These are phyloP conservation scores for Exserohilum rostratum DNA, from an alignment of 2,329 filamentous ascomycete genomes.

Conservation along the genomic window DNA sequence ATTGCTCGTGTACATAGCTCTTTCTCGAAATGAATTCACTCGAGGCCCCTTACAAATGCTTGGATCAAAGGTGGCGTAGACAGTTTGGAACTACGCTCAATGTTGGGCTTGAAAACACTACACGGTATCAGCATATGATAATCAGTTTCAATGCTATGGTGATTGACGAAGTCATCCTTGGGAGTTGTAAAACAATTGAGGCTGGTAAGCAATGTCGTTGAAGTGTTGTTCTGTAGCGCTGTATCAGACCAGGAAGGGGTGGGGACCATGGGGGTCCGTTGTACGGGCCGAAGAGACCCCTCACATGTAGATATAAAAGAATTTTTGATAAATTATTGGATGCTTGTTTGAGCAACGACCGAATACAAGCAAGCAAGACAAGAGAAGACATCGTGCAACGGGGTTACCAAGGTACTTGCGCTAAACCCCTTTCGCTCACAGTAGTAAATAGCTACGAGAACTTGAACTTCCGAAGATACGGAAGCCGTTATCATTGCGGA, in stretches of 20 bases:
- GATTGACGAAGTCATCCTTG: not conserved
- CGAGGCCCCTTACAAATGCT: not conserved
- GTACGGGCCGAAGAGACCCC: not conserved
- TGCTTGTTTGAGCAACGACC: not conserved
- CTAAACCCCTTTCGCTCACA: not conserved
- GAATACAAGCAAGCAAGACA: not conserved
- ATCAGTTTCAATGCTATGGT: not conserved
- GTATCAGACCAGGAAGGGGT: not conserved
- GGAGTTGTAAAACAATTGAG: not conserved
- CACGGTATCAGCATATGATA: not conserved
- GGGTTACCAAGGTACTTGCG: slow-evolving; percentile 13
- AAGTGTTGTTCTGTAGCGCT: not conserved
- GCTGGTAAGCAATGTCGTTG: not conserved
- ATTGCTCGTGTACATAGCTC: not conserved
- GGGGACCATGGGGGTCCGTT: not conserved
- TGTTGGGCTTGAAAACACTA: not conserved
- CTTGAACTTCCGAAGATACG: not conserved
- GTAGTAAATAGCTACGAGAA: not conserved
- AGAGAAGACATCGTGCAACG: not conserved
- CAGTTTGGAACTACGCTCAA: not conserved
- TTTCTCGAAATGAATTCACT: not conserved
- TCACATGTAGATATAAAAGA: not conserved
- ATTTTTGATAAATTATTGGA: no score
- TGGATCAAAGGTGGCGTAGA: not conserved
- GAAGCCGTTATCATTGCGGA: not conserved